Percentiles rank a stretch among this genome's conserved stretches.
phyloP scores from a whole-genome alignment of 208 protist species.

The Leishmania amazonensis region DNA sequence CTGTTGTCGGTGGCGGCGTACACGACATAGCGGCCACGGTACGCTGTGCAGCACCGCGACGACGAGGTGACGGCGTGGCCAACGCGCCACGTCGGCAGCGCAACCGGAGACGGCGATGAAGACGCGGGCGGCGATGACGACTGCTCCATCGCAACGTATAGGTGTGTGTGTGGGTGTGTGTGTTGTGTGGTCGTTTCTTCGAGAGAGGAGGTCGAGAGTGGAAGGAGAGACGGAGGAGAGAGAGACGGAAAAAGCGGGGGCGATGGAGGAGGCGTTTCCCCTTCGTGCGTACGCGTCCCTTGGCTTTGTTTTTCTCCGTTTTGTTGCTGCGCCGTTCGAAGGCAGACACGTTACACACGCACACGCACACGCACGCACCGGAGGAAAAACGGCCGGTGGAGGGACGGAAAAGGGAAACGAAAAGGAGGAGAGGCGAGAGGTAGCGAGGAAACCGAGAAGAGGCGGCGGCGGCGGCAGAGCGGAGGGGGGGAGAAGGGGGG shows the following conservation, averaged over 20 bases:
- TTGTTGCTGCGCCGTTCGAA: neutral
- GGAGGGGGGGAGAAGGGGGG: too few species aligned
- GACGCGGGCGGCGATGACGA: neutral
- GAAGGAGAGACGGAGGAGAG: neutral
- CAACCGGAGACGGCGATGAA: neutral
- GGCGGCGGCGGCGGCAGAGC: neutral
- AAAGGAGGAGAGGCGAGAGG: too few species aligned
- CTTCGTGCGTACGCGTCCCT: neutral
- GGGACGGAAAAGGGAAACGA: neutral
- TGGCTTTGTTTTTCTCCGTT: neutral
- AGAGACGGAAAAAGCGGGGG: neutral
- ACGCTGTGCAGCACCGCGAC: slow-evolving; percentile 24
- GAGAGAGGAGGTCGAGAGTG: neutral
- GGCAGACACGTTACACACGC: neutral
- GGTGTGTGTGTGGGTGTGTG: slow-evolving; percentile 1
- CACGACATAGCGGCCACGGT: slow-evolving; percentile 25
- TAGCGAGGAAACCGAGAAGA: neutral
- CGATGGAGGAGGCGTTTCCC: neutral
- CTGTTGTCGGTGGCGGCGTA: slow-evolving; percentile 23
- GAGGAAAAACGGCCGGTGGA: too few species aligned
- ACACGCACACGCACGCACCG: too few species aligned
- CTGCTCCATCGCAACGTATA: neutral
- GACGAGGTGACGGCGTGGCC: slow-evolving; percentile 27
- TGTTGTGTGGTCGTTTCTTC: neutral
- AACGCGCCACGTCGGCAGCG: slow-evolving; percentile 16